These are phyloP conservation scores for Cyclostephanos tholiformis DNA, from an alignment of 108 stramenopile genomes.

Conservation along the genomic window DNA sequence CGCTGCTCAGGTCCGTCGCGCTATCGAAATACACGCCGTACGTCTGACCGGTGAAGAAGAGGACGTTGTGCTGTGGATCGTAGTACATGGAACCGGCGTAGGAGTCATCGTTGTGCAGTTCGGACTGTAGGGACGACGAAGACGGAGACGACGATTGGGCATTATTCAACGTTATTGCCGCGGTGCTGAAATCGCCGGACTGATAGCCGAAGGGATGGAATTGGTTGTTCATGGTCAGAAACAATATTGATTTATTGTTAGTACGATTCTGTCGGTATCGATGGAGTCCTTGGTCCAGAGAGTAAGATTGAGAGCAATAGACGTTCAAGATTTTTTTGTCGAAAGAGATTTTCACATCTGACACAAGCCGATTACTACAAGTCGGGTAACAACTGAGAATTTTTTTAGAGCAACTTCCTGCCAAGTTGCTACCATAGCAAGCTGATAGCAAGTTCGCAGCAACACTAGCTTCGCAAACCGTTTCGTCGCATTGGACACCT, in stretches of 20 bases:
- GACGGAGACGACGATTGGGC: background rate
- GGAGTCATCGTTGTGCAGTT: slow-evolving; percentile 39
- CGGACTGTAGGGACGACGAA: slow-evolving; percentile 10
- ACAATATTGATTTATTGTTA: too few relatives aligned
- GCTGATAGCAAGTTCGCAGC: too few relatives aligned
- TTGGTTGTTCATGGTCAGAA: background rate
- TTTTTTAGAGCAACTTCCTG: too few relatives aligned
- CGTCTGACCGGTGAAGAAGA: slow-evolving; percentile 45
- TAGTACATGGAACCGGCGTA: slow-evolving; percentile 43
- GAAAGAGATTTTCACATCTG: too few relatives aligned
- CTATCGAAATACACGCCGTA: slow-evolving; percentile 42
- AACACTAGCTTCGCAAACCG: too few relatives aligned
- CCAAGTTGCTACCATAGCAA: too few relatives aligned
- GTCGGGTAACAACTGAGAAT: too few relatives aligned
- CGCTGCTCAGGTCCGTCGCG: background rate
- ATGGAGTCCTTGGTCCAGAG: too few relatives aligned
- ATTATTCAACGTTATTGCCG: background rate
- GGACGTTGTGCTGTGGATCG: slow-evolving; percentile 31
- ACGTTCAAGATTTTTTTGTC: background rate
- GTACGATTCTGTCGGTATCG: too few relatives aligned
- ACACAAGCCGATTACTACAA: too few relatives aligned
- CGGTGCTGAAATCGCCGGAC: slow-evolving; percentile 33
- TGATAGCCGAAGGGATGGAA: slow-evolving; percentile 33
- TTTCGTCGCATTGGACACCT: too few relatives aligned
- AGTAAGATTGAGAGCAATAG: too few relatives aligned